Evolutionary conservation across 192 early-diverging fungal genomes (phyloP).

Genomic region (Lunasporangiospora selenospora): DNA sequence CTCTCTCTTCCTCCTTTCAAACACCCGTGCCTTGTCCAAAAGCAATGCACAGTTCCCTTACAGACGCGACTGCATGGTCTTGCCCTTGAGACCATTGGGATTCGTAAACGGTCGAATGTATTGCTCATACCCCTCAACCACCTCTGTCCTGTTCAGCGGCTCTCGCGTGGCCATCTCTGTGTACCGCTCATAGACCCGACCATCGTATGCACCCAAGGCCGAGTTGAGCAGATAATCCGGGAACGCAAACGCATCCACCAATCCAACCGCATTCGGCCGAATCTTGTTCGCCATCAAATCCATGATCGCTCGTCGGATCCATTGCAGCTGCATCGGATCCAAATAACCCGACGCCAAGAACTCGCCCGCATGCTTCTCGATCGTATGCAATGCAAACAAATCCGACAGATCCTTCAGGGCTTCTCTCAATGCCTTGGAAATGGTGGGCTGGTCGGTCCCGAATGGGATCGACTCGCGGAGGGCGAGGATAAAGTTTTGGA

Average conservation of each 20-base stretch:
- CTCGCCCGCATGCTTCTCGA: constrained; percentile 73
- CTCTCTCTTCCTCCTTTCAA: no score
- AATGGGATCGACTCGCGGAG: constrained; percentile 52
- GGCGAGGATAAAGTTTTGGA: constrained; percentile 73
- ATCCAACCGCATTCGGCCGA: constrained; percentile 73
- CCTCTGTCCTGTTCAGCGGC: constrained; percentile 39
- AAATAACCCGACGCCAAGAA: constrained; percentile 64
- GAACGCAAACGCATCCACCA: constrained; percentile 83
- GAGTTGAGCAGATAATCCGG: constrained; percentile 80
- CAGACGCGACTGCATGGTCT: constrained; percentile 18
- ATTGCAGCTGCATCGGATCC: constrained; percentile 45
- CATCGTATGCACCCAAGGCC: constrained; percentile 76
- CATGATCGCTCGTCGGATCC: constrained; percentile 58
- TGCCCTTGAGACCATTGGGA: constrained; percentile 22
- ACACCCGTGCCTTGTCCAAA: no score
- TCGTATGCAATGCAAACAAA: constrained; percentile 65
- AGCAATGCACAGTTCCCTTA: neutral
- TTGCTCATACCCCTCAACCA: constrained; percentile 34
- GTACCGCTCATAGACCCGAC: constrained; percentile 73
- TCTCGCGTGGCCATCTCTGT: constrained; percentile 49
- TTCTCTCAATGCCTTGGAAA: constrained; percentile 28
- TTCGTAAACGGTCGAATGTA: constrained; percentile 37
- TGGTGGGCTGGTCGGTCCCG: constrained; percentile 48
- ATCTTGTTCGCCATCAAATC: constrained; percentile 61
- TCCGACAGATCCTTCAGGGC: constrained; percentile 53